Percentiles rank a stretch among this genome's conserved stretches.
Conservation (phyloP, 2,329 filamentous ascomycete genomes). For the Chrysosporium queenslandicum region DNA sequence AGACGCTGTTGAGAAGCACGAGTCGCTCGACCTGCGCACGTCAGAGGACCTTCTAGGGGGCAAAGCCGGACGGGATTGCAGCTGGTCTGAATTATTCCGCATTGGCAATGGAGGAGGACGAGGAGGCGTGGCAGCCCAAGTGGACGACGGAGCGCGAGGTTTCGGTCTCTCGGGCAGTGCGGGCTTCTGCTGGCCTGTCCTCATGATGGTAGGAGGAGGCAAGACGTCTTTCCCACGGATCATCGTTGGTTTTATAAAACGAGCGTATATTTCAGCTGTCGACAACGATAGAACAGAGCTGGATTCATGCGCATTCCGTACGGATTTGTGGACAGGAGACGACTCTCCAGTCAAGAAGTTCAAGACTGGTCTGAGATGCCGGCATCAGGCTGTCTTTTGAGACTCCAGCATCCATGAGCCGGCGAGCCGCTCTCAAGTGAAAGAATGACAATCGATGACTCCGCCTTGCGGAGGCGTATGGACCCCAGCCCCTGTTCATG, state of each 20-base stretch:
- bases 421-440: not conserved
- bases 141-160: conserved; percentile 12
- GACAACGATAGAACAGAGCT: not conserved
- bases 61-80: conserved; percentile 34
- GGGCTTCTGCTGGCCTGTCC: conserved; percentile 23
- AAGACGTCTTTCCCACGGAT: conserved; percentile 14
- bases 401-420: not conserved
- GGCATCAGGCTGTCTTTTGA: not conserved
- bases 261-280: not conserved
- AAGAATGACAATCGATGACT: not conserved
- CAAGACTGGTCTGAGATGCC: not conserved
- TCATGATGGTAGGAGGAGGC: conserved; percentile 20
- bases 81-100: conserved; percentile 32
- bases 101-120: conserved; percentile 39
- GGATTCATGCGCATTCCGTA: not conserved
- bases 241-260: conserved; percentile 4
- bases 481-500: not conserved
- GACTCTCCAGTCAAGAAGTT: not conserved
- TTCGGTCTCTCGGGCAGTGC: conserved; percentile 5
- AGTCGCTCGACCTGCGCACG: conserved; percentile 42
- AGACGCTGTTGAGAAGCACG: conserved; percentile 43
- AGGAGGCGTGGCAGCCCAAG: conserved; percentile 14
- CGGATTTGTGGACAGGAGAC: not conserved
- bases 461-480: not conserved
- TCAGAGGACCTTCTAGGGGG: conserved; percentile 38